A percentile compares a stretch with the other conserved stretches of the same genome.
Conservation (phyloP, 2,329 filamentous ascomycete genomes). For the Sphaerulina musiva region DNA sequence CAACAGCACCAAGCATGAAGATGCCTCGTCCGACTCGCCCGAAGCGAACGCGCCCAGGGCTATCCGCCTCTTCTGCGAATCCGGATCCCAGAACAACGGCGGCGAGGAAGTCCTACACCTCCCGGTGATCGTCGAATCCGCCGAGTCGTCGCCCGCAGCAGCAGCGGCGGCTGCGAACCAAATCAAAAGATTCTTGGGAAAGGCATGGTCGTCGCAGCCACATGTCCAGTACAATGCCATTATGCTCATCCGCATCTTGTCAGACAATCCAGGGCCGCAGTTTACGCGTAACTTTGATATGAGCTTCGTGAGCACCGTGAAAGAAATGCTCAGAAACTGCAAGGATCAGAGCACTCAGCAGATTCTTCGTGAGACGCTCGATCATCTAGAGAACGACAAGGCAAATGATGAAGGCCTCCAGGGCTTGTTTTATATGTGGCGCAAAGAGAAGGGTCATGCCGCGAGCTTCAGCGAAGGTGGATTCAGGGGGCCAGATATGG, state of each 20-base stretch:
- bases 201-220: conserved; percentile 54
- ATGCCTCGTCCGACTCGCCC: conserved; percentile 46
- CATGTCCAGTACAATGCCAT: conserved; percentile 90
- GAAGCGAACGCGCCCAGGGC: conserved; percentile 60
- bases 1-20: conserved; percentile 16
- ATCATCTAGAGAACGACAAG: conserved; percentile 67
- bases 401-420: conserved; percentile 65
- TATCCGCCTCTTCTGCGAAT: conserved; percentile 75
- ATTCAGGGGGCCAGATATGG: neutral
- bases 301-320: conserved; percentile 71
- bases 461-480: conserved; percentile 19
- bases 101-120: conserved; percentile 89
- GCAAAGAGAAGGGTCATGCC: conserved; percentile 62
- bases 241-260: conserved; percentile 87
- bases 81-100: conserved; percentile 50
- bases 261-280: conserved; percentile 80
- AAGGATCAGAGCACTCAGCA: conserved; percentile 73
- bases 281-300: conserved; percentile 89
- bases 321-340: conserved; percentile 64
- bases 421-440: conserved; percentile 78
- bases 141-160: conserved; percentile 83
- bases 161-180: conserved; percentile 72
- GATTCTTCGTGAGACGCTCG: conserved; percentile 79
- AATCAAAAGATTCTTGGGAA: conserved; percentile 75
- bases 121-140: conserved; percentile 86